A percentile compares a stretch with the other conserved stretches of the same genome.
Evolutionary conservation across 2,329 filamentous ascomycete species (phyloP).

Genomic region (Daldinia sp.): DNA sequence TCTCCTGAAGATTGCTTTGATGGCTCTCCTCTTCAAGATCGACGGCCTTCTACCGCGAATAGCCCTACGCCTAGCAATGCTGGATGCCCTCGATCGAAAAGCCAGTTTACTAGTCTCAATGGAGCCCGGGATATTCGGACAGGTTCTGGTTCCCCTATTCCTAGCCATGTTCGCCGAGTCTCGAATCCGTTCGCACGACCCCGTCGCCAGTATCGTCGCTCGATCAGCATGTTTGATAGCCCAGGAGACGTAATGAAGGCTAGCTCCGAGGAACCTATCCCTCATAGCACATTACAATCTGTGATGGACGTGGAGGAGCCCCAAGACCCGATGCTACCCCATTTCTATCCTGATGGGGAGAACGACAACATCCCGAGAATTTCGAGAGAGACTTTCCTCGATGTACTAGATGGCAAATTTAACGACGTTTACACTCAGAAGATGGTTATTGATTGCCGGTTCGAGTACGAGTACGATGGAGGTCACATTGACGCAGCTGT

Average conservation of each 20-base stretch:
- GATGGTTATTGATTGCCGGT: slow-evolving; percentile 93
- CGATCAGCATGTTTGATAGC: slow-evolving; percentile 97
- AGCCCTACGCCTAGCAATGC: slow-evolving; percentile 62
- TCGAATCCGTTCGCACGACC: slow-evolving; percentile 77
- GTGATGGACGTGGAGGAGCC: slow-evolving; percentile 86
- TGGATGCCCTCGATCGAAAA: slow-evolving; percentile 69
- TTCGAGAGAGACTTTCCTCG: slow-evolving; percentile 78
- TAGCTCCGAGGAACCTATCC: slow-evolving; percentile 67
- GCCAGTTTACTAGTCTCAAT: slow-evolving; percentile 69
- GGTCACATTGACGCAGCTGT: slow-evolving; percentile 93
- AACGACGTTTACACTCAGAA: slow-evolving; percentile 78
- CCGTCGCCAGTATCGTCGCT: slow-evolving; percentile 88
- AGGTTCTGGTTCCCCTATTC: slow-evolving; percentile 82
- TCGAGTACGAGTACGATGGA: slow-evolving; percentile 98
- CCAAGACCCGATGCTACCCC: slow-evolving; percentile 78
- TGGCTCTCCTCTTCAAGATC: slow-evolving; percentile 78
- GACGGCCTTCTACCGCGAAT: slow-evolving; percentile 66
- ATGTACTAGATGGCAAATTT: slow-evolving; percentile 88
- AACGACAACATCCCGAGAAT: slow-evolving; percentile 91
- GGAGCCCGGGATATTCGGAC: slow-evolving; percentile 65
- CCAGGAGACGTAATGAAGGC: slow-evolving; percentile 86
- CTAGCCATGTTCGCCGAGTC: slow-evolving; percentile 73
- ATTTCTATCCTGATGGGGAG: slow-evolving; percentile 82
- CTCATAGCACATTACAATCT: slow-evolving; percentile 69
- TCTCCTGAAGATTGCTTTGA: slow-evolving; percentile 83